Evolutionary conservation across 2,329 filamentous ascomycete genomes (phyloP).

Genomic region (Calonectria fujianensis): DNA sequence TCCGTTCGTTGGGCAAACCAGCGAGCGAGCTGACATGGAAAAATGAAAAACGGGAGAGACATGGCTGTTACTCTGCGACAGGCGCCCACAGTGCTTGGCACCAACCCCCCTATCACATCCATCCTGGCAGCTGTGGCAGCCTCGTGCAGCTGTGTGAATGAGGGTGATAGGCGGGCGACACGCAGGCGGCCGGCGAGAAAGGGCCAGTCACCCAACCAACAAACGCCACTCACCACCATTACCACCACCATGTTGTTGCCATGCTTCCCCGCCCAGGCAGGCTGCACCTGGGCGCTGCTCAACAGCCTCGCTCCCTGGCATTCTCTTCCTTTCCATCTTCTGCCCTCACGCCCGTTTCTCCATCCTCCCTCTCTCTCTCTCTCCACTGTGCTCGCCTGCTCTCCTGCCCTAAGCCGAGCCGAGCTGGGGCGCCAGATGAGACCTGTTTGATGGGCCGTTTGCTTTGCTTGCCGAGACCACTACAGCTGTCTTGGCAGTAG

Average conservation of each 20-base stretch:
- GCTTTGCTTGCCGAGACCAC: constrained; percentile 20
- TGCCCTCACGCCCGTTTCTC: not conserved
- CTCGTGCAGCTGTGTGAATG: constrained; percentile 26
- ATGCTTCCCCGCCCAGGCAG: constrained; percentile 29
- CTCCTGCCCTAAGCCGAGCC: not conserved
- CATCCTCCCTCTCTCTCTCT: not conserved
- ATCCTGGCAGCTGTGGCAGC: constrained; percentile 12
- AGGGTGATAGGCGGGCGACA: constrained; percentile 25
- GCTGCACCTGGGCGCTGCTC: constrained; percentile 10
- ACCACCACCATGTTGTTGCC: constrained; percentile 20
- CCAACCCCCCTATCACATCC: constrained; percentile 21
- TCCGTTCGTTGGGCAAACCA: not conserved
- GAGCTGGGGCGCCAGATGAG: constrained; percentile 1
- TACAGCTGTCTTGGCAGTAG: constrained; percentile 12
- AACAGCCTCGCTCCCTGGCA: constrained; percentile 6
- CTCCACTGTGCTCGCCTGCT: not conserved
- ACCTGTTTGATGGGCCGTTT: constrained; percentile 20
- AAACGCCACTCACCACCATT: constrained; percentile 13
- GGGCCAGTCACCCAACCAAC: constrained; percentile 24
- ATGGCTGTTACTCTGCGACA: constrained; percentile 27
- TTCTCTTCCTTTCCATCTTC: constrained; percentile 24
- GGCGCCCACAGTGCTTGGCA: constrained; percentile 23
- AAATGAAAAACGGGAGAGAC: constrained; percentile 24
- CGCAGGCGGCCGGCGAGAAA: constrained; percentile 21
- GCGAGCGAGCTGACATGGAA: constrained; percentile 1